phyloP scores from a whole-genome alignment of 768 basidiomycete genomes.

The Macrolepiota albuminosa region DNA sequence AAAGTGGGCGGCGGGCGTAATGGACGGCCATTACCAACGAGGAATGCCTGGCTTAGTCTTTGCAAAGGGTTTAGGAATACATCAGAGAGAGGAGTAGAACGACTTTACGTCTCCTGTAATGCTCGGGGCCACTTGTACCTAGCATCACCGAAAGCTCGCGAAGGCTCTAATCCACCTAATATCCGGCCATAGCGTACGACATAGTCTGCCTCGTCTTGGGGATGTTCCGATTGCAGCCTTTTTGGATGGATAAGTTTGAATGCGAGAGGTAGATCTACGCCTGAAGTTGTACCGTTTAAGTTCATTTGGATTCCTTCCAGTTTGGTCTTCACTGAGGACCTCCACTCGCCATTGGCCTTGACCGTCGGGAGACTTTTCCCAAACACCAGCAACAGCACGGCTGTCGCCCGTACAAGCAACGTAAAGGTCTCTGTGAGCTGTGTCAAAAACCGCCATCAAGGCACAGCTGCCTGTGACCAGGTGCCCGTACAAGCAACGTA shows the following conservation, averaged over 20 bases:
- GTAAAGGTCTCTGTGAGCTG: slow-evolving; percentile 75
- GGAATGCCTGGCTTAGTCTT: slow-evolving; percentile 58
- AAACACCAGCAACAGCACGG: slow-evolving; percentile 92
- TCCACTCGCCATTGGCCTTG: slow-evolving; percentile 85
- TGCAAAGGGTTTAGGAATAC: slow-evolving; percentile 1
- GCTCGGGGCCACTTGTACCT: slow-evolving; percentile 83
- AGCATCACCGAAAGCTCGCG: slow-evolving; percentile 84
- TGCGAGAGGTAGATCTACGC: not conserved
- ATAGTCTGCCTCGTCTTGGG: slow-evolving; percentile 61
- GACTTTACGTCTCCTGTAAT: slow-evolving; percentile 63
- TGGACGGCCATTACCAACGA: slow-evolving; percentile 54
- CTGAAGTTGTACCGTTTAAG: slow-evolving; percentile 56
- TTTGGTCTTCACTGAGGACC: slow-evolving; percentile 95
- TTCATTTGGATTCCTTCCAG: slow-evolving; percentile 86
- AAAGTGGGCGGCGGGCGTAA: slow-evolving; percentile 55
- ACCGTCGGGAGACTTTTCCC: slow-evolving; percentile 64
- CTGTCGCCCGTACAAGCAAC: slow-evolving; percentile 93
- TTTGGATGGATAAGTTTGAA: not conserved
- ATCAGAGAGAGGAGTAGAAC: not conserved
- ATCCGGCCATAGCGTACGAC: slow-evolving; percentile 81
- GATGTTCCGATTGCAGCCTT: slow-evolving; percentile 82
- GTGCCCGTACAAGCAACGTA: slow-evolving; percentile 86
- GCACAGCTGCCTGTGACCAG: slow-evolving; percentile 75
- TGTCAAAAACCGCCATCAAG: slow-evolving; percentile 83
- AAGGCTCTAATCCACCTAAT: slow-evolving; percentile 84